These are phyloP conservation scores for Tetrapyrgos nigripes DNA, from an alignment of 1,284 basidiomycete genomes.

Conservation along the genomic window DNA sequence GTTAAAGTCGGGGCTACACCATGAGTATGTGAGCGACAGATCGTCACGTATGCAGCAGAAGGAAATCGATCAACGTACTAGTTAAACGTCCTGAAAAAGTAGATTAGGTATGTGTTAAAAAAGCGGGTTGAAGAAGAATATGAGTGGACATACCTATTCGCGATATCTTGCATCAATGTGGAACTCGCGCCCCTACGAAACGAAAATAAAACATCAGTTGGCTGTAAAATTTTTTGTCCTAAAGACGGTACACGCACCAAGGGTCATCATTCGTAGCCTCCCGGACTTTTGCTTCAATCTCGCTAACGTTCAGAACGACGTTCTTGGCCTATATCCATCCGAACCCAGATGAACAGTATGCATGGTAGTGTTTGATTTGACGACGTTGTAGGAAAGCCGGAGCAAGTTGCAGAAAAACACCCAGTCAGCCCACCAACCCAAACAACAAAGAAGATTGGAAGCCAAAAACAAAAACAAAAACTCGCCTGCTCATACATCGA, in stretches of 20 bases:
- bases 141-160: slow-evolving; percentile 76
- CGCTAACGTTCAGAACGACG: slow-evolving; percentile 92
- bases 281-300: slow-evolving; percentile 97
- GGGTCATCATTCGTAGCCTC: slow-evolving; percentile 99
- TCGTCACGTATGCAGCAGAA: background rate
- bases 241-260: slow-evolving; percentile 66
- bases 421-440: background rate
- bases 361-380: background rate
- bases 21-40: slow-evolving; percentile 8
- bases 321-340: slow-evolving; percentile 75
- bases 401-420: slow-evolving; percentile 11
- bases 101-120: slow-evolving; percentile 7
- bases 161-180: slow-evolving; percentile 98
- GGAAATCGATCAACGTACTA: slow-evolving; percentile 65
- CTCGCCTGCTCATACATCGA: slow-evolving; percentile 89
- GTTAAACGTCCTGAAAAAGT: slow-evolving; percentile 78
- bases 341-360: background rate
- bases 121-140: slow-evolving; percentile 10
- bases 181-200: slow-evolving; percentile 91
- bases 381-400: background rate
- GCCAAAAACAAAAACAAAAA: slow-evolving; percentile 3
- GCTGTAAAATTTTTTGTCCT: background rate
- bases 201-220: background rate
- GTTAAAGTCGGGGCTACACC: slow-evolving; percentile 91
- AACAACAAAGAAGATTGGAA: background rate